Evolutionary conservation across 805 yeast species (phyloP).

Genomic region (Phaffomyces thermotolerans): DNA sequence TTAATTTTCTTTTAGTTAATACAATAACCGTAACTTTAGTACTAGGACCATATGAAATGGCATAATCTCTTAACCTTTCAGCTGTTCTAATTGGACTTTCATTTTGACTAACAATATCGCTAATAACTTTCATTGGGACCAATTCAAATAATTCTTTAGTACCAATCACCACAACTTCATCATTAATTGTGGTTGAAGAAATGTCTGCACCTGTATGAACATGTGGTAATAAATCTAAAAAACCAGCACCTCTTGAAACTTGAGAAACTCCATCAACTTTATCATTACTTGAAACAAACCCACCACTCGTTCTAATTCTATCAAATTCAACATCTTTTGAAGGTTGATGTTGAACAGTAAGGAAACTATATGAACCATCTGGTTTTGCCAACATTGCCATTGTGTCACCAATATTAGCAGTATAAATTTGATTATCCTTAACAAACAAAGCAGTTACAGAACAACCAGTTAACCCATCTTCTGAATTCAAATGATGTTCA

Average conservation of each 20-base stretch:
- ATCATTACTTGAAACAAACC: constrained; percentile 79
- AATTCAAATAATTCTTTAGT: constrained; percentile 81
- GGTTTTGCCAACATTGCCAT: constrained; percentile 71
- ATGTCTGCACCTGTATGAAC: constrained; percentile 85
- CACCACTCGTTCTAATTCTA: constrained; percentile 85
- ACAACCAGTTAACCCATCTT: constrained; percentile 76
- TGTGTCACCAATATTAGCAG: constrained; percentile 90
- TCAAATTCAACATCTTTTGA: constrained; percentile 72
- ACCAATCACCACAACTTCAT: constrained; percentile 80
- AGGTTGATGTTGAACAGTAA: constrained; percentile 81
- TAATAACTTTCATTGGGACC: constrained; percentile 76
- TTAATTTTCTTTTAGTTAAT: constrained; percentile 51
- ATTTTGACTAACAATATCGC: constrained; percentile 78
- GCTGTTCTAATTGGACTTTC: constrained; percentile 89
- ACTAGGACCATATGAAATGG: constrained; percentile 82
- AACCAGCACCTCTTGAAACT: constrained; percentile 90
- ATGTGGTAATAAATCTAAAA: constrained; percentile 77
- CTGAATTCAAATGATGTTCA: constrained; percentile 45
- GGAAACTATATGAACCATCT: constrained; percentile 70
- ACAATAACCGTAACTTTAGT: constrained; percentile 80
- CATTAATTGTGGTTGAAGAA: constrained; percentile 53
- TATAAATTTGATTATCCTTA: constrained; percentile 58
- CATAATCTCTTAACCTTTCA: constrained; percentile 86
- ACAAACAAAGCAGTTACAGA: constrained; percentile 78
- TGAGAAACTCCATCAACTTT: constrained; percentile 75